Evolutionary conservation across 306 rosid species (phyloP), one percentile per base, ranked within the genome.

Genomic region (Notholithocarpus densiflorus): DNA sequence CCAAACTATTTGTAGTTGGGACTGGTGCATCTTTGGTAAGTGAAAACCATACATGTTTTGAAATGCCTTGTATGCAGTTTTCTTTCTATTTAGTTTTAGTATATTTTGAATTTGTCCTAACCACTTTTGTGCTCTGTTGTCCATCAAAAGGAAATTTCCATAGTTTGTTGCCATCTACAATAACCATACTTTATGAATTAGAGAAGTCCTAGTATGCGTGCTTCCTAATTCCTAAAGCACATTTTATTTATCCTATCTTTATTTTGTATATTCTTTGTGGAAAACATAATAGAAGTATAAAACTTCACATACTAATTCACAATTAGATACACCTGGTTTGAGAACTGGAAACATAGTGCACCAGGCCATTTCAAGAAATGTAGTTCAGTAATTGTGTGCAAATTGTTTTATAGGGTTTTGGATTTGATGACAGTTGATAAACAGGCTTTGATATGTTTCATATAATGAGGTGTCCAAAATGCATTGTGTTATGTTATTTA

Each of bases 1-100:
- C 89, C 78, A 94, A 94, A 90, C 98, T 94, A 79, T 94, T 94
- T 79, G 97, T 87, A 5, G 97, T 94, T 71, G 98, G 98, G 73
- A 86, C 97, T 70, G 93, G 88, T 52, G 91, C 98, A 45, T 94
- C 98, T 68, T 89, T 94, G 97, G 98, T 94, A 75, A 82, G 92
- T 85, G 72, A 19, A 64, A 81, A 54, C 57, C 56, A 19, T 8
- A 31, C 54, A 45, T 64, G 80, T 70, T 65, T 70, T 21, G 68
- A 27, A 48, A 10, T 8, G 62, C 43, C 78, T 56, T 4, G 10
- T 1, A 3, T 32, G 52, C 19, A 66, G 12, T 32, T 31, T 66
- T 66, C 72, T 27, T 55, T 18, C n/a, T 37, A 24, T 43, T 53
- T 54, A 14, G 37, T 31, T 26, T 10, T 26, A 26, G 4, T 27